Conservation (phyloP, 805 yeast genomes). For the Candida mattraensis region DNA sequence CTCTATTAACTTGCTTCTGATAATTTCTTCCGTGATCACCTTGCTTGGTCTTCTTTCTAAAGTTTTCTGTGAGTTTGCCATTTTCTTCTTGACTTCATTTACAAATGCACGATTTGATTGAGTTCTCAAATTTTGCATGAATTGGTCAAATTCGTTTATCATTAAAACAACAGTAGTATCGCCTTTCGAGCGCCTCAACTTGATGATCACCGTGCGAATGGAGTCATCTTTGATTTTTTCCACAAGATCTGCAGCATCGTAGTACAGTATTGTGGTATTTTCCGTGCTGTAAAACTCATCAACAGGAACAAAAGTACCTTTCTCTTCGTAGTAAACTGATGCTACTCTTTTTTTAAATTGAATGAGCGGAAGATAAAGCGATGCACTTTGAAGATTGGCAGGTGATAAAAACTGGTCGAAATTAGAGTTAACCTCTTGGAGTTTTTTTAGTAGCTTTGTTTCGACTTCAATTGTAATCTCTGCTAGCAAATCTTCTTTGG, state of each 20-base stretch:
- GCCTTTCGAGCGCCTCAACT: slow-evolving; percentile 23
- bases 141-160: slow-evolving; percentile 49
- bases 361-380: slow-evolving; percentile 42
- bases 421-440: slow-evolving; percentile 30
- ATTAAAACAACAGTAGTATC: slow-evolving; percentile 41
- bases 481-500: slow-evolving; percentile 49
- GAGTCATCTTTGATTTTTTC: slow-evolving; percentile 32
- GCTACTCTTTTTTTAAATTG: slow-evolving; percentile 51
- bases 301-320: slow-evolving; percentile 58
- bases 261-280: slow-evolving; percentile 42
- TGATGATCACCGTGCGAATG: slow-evolving; percentile 23
- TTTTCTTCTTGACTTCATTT: slow-evolving; percentile 26
- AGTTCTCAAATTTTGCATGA: slow-evolving; percentile 42
- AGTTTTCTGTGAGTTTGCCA: slow-evolving; percentile 13
- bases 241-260: slow-evolving; percentile 47
- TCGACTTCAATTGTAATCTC: slow-evolving; percentile 52
- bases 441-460: slow-evolving; percentile 22
- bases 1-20: slow-evolving; percentile 35
- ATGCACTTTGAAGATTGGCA: slow-evolving; percentile 21
- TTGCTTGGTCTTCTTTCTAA: slow-evolving; percentile 10
- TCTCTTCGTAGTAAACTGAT: slow-evolving; percentile 46
- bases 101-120: slow-evolving; percentile 47
- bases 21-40: slow-evolving; percentile 10
- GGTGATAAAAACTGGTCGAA: slow-evolving; percentile 16
- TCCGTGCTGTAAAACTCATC: slow-evolving; percentile 41